Evolutionary conservation across 2,329 filamentous ascomycete genomes (phyloP), one percentile per base, ranked within the genome.

Genomic region (Fonsecaea nubica): DNA sequence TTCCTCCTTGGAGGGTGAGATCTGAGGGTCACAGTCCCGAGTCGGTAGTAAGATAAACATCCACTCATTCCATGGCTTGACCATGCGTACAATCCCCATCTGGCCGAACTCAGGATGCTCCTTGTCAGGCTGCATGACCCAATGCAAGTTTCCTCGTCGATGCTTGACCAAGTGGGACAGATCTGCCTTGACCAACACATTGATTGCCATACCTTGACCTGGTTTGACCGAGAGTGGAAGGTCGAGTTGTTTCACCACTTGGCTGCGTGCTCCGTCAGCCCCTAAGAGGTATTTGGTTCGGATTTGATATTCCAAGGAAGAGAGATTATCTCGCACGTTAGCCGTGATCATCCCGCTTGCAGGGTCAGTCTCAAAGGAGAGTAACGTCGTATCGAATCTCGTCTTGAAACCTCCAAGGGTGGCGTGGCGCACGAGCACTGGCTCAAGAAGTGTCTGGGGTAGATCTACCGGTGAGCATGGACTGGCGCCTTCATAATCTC

Each of bases 11-110:
- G 15, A 36, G 25, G 18, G 4, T 13, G 52, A 13, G 33, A 42
- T 52, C 2, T 42, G 33, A 32, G 18, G 30, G 25, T 45, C 9
- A 15, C 15, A 58, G 65, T 65, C 38, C 18, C 38, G 38, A 42
- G 38, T 42, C 13, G 84, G 82, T 13, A 88, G 77, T 13, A 87
- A 73, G 63, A 86, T 84, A 50, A 85, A 84, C 76, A 86, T 79
- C 86, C 86, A 89, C 76, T 89, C 84, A 68, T 83, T 73, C 87
- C 86, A 89, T 0, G 86, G 83, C 76, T 84, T 86, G 2, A 89
- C 85, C 86, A 89, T 88, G 30, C 87, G 79, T 1, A 83, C 77
- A 67, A 86, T 76, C 4, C 74, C 76, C 25, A 78, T 77, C 81
- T 82, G 85, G 0, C 79, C 84, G 75, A 84, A 87, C 0, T 77